Evolutionary conservation across 208 protist genomes (phyloP).

Genomic region (Acanthamoeba triangularis): DNA sequence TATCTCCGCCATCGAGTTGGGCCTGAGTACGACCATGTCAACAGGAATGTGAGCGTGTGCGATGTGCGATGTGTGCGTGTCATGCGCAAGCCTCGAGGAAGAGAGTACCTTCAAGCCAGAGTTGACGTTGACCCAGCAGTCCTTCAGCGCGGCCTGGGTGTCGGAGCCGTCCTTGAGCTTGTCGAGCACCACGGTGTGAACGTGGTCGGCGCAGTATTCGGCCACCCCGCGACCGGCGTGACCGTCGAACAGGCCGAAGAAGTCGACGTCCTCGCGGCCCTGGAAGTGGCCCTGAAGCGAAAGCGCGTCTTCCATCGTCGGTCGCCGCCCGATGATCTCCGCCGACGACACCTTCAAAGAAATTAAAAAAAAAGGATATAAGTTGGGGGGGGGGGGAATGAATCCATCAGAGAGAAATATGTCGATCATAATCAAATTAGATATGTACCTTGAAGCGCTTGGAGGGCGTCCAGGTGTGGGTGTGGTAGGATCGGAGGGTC

Average conservation of each 20-base stretch:
- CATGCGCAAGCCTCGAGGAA: not conserved
- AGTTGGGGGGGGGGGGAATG: no score
- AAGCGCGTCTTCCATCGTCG: slow-evolving; percentile 73
- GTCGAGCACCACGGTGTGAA: slow-evolving; percentile 38
- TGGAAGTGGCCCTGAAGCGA: slow-evolving; percentile 53
- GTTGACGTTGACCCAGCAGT: slow-evolving; percentile 56
- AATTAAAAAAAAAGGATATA: no score
- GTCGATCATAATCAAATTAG: no score
- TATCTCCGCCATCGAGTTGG: slow-evolving; percentile 12
- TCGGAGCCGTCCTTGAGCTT: slow-evolving; percentile 27
- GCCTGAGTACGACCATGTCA: not conserved
- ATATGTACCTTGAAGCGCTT: slow-evolving; percentile 1
- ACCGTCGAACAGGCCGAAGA: slow-evolving; percentile 72
- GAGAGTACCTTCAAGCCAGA: slow-evolving; percentile 8
- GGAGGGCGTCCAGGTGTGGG: slow-evolving; percentile 52
- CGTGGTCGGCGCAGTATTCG: slow-evolving; percentile 62
- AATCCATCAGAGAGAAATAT: no score
- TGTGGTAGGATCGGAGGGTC: not conserved
- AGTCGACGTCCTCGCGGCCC: slow-evolving; percentile 69
- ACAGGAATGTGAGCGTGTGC: no score
- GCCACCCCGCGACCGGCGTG: slow-evolving; percentile 77
- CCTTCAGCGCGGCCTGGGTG: not conserved
- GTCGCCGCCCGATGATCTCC: slow-evolving; percentile 67
- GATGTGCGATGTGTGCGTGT: not conserved
- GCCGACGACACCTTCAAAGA: slow-evolving; percentile 35